Evolutionary conservation across 2,329 filamentous ascomycete species (phyloP).

Genomic region (Akanthomyces lecanii): DNA sequence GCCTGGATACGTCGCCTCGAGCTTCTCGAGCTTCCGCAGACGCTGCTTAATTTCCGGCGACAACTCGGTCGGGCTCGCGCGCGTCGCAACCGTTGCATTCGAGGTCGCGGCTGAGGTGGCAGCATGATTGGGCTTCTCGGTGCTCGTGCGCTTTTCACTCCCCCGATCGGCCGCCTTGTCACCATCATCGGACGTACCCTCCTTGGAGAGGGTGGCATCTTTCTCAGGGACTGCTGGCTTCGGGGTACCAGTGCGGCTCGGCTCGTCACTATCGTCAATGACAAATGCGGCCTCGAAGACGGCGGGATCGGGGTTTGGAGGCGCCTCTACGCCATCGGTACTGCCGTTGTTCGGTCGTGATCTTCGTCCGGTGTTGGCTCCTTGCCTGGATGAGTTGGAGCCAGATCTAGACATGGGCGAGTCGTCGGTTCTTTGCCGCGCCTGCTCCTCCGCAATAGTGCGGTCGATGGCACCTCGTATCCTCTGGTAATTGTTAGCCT

Average conservation of each 20-base stretch:
- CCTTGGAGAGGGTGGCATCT: conserved; percentile 23
- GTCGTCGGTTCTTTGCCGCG: conserved; percentile 60
- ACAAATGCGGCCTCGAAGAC: conserved; percentile 85
- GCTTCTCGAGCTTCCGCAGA: conserved; percentile 80
- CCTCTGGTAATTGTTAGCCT: conserved; percentile 48
- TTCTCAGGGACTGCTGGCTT: conserved; percentile 38
- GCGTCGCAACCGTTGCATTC: conserved; percentile 19
- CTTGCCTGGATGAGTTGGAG: conserved; percentile 37
- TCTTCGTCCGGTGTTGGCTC: conserved; percentile 28
- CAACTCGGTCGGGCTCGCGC: conserved; percentile 46
- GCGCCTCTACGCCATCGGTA: conserved; percentile 35
- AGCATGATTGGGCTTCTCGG: conserved; percentile 18
- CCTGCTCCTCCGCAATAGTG: conserved; percentile 87
- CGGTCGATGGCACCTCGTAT: conserved; percentile 81
- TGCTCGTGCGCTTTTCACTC: conserved; percentile 16
- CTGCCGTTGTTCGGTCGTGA: conserved; percentile 38
- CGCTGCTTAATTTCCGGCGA: conserved; percentile 70
- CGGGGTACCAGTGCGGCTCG: conserved; percentile 59
- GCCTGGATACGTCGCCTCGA: conserved; percentile 86
- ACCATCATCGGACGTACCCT: conserved; percentile 20
- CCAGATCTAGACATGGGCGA: conserved; percentile 38
- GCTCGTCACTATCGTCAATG: conserved; percentile 75
- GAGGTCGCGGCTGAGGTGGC: conserved; percentile 16
- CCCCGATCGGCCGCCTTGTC: conserved; percentile 17
- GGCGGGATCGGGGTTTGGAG: conserved; percentile 68